Evolutionary conservation across 345 rosid species (phyloP).

Genomic region (Lagerstroemia speciosa): DNA sequence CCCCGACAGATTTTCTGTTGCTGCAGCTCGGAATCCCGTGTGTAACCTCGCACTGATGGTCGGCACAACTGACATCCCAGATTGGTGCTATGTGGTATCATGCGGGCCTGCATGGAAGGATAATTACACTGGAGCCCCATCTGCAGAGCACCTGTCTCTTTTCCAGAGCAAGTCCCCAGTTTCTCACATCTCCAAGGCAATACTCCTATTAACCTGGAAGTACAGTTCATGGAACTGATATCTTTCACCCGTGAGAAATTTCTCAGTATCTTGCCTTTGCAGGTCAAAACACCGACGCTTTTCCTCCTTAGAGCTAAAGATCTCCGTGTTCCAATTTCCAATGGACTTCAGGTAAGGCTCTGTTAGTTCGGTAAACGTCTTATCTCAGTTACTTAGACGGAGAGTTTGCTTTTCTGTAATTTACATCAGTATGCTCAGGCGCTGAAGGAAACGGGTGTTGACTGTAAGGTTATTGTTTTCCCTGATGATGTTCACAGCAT

Average conservation of each 20-base stretch:
- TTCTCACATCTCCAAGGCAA: conserved; percentile 73
- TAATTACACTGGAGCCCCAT: conserved; percentile 64
- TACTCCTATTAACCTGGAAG: not conserved
- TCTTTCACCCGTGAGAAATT: not conserved
- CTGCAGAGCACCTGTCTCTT: conserved; percentile 48
- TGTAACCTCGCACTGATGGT: conserved; percentile 75
- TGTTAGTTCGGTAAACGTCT: not conserved
- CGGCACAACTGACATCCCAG: conserved; percentile 80
- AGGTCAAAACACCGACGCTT: conserved; percentile 89
- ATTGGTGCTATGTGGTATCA: conserved; percentile 72
- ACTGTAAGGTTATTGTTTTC: conserved; percentile 53
- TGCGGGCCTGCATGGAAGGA: conserved; percentile 53
- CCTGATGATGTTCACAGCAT: conserved; percentile 69
- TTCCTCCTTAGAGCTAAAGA: conserved; percentile 77
- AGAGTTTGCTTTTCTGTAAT: conserved; percentile 5
- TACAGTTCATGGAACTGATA: not conserved
- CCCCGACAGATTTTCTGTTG: conserved; percentile 78
- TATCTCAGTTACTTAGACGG: not conserved
- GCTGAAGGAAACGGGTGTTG: conserved; percentile 73
- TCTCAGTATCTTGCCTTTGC: not conserved
- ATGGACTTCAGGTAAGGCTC: conserved; percentile 68
- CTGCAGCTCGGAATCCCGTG: conserved; percentile 78
- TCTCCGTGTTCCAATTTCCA: conserved; percentile 79
- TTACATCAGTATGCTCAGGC: conserved; percentile 57
- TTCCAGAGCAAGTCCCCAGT: conserved; percentile 77